Percentiles rank a stretch among this genome's conserved stretches.
These are phyloP conservation scores for Neocucurbitaria cava DNA, from an alignment of 2,329 filamentous ascomycete species.

Conservation along the genomic window DNA sequence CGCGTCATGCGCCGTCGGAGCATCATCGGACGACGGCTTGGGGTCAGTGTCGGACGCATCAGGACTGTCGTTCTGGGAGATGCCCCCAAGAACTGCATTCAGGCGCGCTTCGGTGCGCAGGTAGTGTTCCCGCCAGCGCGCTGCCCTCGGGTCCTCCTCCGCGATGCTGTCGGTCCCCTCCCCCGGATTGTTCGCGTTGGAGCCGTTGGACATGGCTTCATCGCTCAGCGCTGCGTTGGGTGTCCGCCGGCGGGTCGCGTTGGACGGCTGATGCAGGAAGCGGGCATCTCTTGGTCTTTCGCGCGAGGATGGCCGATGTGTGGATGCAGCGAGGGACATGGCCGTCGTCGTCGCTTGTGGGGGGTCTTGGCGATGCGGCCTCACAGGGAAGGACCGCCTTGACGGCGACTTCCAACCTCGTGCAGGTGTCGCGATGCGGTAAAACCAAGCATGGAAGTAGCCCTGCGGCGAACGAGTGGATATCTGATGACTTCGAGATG, in stretches of 20 bases:
- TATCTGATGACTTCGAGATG: constrained; percentile 43
- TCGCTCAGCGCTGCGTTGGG: constrained; percentile 53
- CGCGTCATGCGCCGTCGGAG: constrained; percentile 52
- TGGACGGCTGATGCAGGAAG: constrained; percentile 42
- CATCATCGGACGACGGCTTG: constrained; percentile 34
- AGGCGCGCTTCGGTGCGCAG: constrained; percentile 79
- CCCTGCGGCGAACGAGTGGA: constrained; percentile 35
- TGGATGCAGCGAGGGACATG: constrained; percentile 47
- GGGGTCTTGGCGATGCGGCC: constrained; percentile 45
- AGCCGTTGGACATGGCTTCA: constrained; percentile 51
- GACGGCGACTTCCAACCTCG: constrained; percentile 50
- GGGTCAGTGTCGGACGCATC: constrained; percentile 34
- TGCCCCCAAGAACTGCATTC: constrained; percentile 71
- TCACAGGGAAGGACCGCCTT: constrained; percentile 48
- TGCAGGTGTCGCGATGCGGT: constrained; percentile 49
- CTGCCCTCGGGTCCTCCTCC: constrained; percentile 56
- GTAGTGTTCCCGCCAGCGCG: constrained; percentile 78
- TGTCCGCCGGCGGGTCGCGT: constrained; percentile 49
- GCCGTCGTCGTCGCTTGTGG: constrained; percentile 41
- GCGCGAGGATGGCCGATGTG: constrained; percentile 49
- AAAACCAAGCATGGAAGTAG: constrained; percentile 50
- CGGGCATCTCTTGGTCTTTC: constrained; percentile 53
- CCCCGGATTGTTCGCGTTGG: constrained; percentile 45
- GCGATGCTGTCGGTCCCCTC: constrained; percentile 50
- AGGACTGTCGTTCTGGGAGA: constrained; percentile 28